A percentile compares a stretch with the other conserved stretches of the same genome.
Evolutionary conservation across 2,329 filamentous ascomycete species (phyloP).

Genomic region (Fusarium sublunatum): DNA sequence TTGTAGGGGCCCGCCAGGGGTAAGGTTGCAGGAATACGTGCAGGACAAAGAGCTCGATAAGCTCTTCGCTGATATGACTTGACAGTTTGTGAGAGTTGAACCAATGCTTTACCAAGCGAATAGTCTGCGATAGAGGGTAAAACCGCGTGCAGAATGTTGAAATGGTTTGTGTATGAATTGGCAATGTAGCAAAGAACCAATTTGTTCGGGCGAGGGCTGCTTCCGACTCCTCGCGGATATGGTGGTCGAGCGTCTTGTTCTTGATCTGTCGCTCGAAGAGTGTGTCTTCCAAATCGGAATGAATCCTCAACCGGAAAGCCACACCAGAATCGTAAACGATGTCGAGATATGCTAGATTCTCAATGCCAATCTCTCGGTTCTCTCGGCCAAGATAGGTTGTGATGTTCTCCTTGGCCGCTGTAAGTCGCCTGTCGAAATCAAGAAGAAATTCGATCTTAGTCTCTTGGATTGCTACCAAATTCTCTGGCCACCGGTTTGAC

Average conservation of each 20-base stretch:
- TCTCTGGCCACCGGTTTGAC: constrained; percentile 93
- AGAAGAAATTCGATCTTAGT: constrained; percentile 93
- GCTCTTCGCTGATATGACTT: constrained; percentile 79
- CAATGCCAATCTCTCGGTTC: constrained; percentile 72
- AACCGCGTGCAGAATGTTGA: constrained; percentile 83
- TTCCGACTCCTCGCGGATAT: constrained; percentile 75
- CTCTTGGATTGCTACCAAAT: constrained; percentile 88
- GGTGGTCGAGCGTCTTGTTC: constrained; percentile 74
- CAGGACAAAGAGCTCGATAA: constrained; percentile 85
- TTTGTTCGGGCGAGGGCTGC: constrained; percentile 76
- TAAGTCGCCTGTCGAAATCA: constrained; percentile 77
- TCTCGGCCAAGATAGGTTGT: constrained; percentile 82
- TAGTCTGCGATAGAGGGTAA: constrained; percentile 81
- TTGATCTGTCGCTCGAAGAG: constrained; percentile 83
- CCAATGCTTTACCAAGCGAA: constrained; percentile 90
- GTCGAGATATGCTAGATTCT: constrained; percentile 87
- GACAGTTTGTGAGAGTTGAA: constrained; percentile 84
- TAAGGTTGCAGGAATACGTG: constrained; percentile 83
- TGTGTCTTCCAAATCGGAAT: constrained; percentile 86
- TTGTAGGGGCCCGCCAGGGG: constrained; percentile 83
- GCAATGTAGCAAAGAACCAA: constrained; percentile 76
- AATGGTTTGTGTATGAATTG: constrained; percentile 84
- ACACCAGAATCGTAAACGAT: constrained; percentile 77
- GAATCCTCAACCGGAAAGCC: constrained; percentile 85
- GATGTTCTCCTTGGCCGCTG: constrained; percentile 68